These are phyloP conservation scores for Pseudonitzschia delicatissima DNA, from an alignment of 108 stramenopile genomes.

Conservation along the genomic window DNA sequence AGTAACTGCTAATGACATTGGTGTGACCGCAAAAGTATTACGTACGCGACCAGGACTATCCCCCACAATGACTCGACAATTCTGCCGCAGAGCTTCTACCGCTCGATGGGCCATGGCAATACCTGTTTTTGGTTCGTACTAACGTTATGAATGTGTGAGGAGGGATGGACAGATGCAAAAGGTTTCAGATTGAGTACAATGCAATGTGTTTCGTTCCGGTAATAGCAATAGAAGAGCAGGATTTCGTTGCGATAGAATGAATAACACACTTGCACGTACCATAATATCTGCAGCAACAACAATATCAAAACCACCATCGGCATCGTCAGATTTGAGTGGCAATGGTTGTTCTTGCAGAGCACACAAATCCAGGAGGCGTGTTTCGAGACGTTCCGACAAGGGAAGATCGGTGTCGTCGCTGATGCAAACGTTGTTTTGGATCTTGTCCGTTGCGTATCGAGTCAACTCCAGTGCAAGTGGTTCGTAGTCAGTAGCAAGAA, in stretches of 20 bases:
- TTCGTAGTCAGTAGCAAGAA: conserved; percentile 68
- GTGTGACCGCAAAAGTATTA: neutral
- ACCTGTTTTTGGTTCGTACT: conserved; percentile 70
- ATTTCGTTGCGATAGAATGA: too few species aligned
- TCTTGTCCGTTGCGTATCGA: conserved; percentile 35
- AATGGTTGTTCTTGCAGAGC: conserved; percentile 8
- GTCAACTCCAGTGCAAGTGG: conserved; percentile 43
- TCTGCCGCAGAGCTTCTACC: conserved; percentile 47
- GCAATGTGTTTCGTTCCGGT: too few species aligned
- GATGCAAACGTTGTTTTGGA: neutral
- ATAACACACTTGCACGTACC: too few species aligned
- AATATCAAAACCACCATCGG: conserved; percentile 22
- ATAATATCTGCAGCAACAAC: conserved; percentile 68
- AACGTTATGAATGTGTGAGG: too few species aligned
- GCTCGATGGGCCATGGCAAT: conserved; percentile 48
- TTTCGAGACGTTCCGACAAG: conserved; percentile 7
- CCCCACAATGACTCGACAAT: conserved; percentile 52
- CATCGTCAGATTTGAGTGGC: neutral
- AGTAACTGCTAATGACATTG: neutral
- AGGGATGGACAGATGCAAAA: too few species aligned
- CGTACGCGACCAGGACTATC: conserved; percentile 36
- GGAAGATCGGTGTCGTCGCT: neutral
- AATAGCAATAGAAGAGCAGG: too few species aligned
- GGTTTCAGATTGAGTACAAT: too few species aligned
- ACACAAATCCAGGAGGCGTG: conserved; percentile 49